Conservation (phyloP, 75 land plant genomes). For the Azolla pinnata region DNA sequence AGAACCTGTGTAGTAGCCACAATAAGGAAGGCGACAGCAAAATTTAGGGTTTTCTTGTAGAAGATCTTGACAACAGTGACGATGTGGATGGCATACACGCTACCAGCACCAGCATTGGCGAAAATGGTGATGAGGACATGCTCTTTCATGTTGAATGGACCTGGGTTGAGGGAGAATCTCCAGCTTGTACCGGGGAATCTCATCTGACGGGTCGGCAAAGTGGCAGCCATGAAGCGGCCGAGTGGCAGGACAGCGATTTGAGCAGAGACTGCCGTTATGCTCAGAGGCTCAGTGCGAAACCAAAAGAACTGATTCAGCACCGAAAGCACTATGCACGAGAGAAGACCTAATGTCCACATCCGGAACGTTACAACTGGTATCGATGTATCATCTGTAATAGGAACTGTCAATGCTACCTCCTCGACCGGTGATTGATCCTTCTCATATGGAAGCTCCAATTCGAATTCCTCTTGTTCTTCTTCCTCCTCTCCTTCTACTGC, state of each 20-base stretch:
- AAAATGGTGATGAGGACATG: constrained; percentile 65
- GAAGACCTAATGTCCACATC: constrained; percentile 60
- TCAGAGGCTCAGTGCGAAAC: constrained; percentile 55
- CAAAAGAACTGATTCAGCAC: constrained; percentile 77
- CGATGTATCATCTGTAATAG: constrained; percentile 57
- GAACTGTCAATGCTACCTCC: constrained; percentile 69
- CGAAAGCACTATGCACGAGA: constrained; percentile 53
- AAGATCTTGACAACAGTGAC: constrained; percentile 46
- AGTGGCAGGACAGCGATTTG: constrained; percentile 40
- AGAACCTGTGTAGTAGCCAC: constrained; percentile 63
- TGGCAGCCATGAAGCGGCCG: constrained; percentile 38
- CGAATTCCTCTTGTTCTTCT: neutral
- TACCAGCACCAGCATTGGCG: constrained; percentile 46
- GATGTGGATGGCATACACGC: constrained; percentile 41
- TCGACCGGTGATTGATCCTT: constrained; percentile 55
- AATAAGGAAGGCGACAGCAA: constrained; percentile 50
- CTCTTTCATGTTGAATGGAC: constrained; percentile 60
- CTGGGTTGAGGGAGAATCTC: constrained; percentile 45
- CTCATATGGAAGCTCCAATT: constrained; percentile 6
- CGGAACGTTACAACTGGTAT: constrained; percentile 61
- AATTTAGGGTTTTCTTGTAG: constrained; percentile 35
- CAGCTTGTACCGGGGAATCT: constrained; percentile 23
- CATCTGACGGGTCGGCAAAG: constrained; percentile 16
- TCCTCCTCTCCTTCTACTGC: neutral
- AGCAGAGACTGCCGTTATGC: constrained; percentile 30